These are phyloP conservation scores for Sapria himalayana DNA, from an alignment of 345 rosid genomes.

Conservation along the genomic window DNA sequence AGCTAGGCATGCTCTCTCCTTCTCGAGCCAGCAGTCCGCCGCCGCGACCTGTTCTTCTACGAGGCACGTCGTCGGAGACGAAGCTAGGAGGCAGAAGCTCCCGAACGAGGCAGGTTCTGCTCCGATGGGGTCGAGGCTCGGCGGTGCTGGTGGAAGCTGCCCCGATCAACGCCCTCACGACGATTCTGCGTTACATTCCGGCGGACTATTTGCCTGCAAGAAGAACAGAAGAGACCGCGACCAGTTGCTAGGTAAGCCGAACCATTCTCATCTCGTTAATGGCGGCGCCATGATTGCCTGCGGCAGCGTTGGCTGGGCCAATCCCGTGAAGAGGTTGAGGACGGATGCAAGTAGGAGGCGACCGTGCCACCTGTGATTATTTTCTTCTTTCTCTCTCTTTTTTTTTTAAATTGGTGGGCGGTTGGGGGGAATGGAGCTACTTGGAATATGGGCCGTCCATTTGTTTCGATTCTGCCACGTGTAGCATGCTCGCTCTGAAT, in stretches of 20 bases:
- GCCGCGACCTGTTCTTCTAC: conserved; percentile 30
- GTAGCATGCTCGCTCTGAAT: too few species aligned
- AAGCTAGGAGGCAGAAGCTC: conserved; percentile 41
- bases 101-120: conserved; percentile 43
- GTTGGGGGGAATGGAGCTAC: too few species aligned
- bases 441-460: too few species aligned
- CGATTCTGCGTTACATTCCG: conserved; percentile 73
- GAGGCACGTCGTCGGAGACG: conserved; percentile 26
- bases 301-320: conserved; percentile 86
- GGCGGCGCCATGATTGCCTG: too few species aligned
- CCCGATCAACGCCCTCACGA: conserved; percentile 36
- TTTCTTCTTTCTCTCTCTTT: too few species aligned
- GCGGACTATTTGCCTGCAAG: conserved; percentile 89
- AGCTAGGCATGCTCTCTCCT: conserved; percentile 54
- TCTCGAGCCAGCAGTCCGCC: conserved; percentile 31
- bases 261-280: conserved; percentile 30
- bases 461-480: too few species aligned
- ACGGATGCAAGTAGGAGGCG: conserved; percentile 86
- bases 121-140: conserved; percentile 48
- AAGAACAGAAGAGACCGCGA: conserved; percentile 98
- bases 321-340: conserved; percentile 90
- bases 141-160: conserved; percentile 24
- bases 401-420: too few species aligned
- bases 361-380: conserved; percentile 56
- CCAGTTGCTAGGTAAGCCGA: conserved; percentile 34